Evolutionary conservation across 1,139 yeast genomes (phyloP).

Genomic region (Diutina scorzettiae): DNA sequence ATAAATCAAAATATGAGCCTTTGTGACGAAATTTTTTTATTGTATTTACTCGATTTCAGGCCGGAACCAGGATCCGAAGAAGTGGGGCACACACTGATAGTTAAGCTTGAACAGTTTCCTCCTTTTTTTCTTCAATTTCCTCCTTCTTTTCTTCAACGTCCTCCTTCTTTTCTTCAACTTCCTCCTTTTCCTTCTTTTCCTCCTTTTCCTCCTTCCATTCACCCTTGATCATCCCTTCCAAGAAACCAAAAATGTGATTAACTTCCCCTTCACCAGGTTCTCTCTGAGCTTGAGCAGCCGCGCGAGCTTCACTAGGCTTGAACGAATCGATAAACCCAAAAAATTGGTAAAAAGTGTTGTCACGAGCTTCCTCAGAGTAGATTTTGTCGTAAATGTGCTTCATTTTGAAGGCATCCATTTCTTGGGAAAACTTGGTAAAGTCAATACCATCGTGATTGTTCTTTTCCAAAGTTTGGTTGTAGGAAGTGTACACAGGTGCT

Average conservation of each 20-base stretch:
- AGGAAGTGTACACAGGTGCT: constrained; percentile 83
- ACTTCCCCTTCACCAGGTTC: background rate
- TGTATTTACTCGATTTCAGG: too few relatives aligned
- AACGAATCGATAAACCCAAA: constrained; percentile 81
- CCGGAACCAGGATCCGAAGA: too few relatives aligned
- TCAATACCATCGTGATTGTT: constrained; percentile 73
- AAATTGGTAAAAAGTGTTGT: constrained; percentile 80
- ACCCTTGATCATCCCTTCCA: constrained; percentile 41
- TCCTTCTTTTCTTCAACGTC: background rate
- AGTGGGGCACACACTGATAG: too few relatives aligned
- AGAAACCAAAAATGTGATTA: constrained; percentile 55
- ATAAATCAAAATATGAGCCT: too few relatives aligned
- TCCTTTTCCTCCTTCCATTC: too few relatives aligned
- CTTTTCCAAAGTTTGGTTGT: constrained; percentile 57
- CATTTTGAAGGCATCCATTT: constrained; percentile 81
- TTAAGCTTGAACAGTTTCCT: too few relatives aligned
- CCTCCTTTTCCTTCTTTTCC: background rate
- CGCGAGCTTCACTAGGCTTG: constrained; percentile 17
- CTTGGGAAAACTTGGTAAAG: constrained; percentile 51
- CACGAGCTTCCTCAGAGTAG: constrained; percentile 77
- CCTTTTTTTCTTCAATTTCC: too few relatives aligned
- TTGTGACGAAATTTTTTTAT: too few relatives aligned
- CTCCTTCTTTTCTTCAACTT: background rate
- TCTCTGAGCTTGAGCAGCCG: too few relatives aligned
- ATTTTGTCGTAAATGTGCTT: constrained; percentile 85